Base-by-base conservation (phyloP, 192 early-diverging fungal genomes). In the Dissophora ornata region DNA sequence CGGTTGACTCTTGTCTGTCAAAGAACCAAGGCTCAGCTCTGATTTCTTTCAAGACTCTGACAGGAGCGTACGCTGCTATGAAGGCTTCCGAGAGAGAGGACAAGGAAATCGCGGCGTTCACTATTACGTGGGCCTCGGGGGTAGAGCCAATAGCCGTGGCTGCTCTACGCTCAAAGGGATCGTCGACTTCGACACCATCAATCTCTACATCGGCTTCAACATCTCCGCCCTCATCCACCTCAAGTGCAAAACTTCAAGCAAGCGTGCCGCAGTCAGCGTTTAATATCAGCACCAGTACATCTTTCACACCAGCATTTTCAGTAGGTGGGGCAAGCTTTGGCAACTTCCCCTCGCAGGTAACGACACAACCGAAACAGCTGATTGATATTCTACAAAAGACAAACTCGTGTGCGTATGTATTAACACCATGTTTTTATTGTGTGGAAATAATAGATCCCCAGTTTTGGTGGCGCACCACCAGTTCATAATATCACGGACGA, bases 91-190 rank as follows among this genome's bases (percentile, higher is more conserved):
- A 82, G 42, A 64, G 59, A 9, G 75, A 65, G 26, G 34, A 71
- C 16, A 57, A 73, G 11, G 32, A 64, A 2, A 53, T 86, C 11
- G 44, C 53, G 7, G 15, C 53, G 4, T 86, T 86, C 47, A 74
- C 65, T 5, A 71, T 86, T 24, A 57, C 80, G 29, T 86, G 85
- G 85, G 85, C 82, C 13, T 63, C 52, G 16, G 82, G 81, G 5
- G 54, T 47, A 24, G 82, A 81, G 28, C 85, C 85, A 21, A 61
- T 55, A 2, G 55, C 71, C 11, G 77, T 86, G 0, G 34, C 61
- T 6, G 73, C 55, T 60, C 25, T 86, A 30, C 67, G 80, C 29
- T 45, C 40, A 19, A 82, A 62, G 2, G 50, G 53, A 13, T 26
- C 49, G 19, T 44, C 55, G 26, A 36, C 55, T 34, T 44, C 63